These are phyloP conservation scores for Yamadazyma mexicana DNA, from an alignment of 1,139 yeast genomes.

Conservation along the genomic window DNA sequence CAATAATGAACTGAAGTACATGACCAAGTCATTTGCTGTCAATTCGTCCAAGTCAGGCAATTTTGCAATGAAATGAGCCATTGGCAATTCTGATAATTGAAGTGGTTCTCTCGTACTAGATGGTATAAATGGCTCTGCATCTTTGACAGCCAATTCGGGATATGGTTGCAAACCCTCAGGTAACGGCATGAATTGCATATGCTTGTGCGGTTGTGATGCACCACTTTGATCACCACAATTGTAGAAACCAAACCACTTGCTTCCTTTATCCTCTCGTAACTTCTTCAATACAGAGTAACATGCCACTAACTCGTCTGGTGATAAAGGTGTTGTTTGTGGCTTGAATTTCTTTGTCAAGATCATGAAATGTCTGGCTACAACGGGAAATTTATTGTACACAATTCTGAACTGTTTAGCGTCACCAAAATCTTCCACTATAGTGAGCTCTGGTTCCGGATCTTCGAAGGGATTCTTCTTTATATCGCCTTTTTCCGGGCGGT, in stretches of 20 bases:
- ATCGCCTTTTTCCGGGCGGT: conserved; percentile 55
- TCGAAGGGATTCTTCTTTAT: conserved; percentile 67
- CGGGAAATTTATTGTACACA: conserved; percentile 83
- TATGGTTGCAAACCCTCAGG: conserved; percentile 60
- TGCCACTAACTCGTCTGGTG: conserved; percentile 64
- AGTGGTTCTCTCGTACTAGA: conserved; percentile 56
- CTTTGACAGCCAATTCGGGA: conserved; percentile 54
- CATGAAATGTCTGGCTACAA: conserved; percentile 75
- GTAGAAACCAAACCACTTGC: conserved; percentile 69
- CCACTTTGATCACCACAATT: conserved; percentile 89
- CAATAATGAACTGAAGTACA: conserved; percentile 68
- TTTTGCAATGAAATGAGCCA: conserved; percentile 79
- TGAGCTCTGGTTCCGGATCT: conserved; percentile 74
- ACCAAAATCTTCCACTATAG: conserved; percentile 57
- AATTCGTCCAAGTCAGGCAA: conserved; percentile 48
- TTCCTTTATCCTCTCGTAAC: conserved; percentile 21
- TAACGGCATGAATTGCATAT: conserved; percentile 77
- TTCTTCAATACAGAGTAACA: conserved; percentile 51
- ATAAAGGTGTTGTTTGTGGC: conserved; percentile 70
- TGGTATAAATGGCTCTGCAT: conserved; percentile 55
- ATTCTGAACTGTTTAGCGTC: conserved; percentile 53
- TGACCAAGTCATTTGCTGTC: conserved; percentile 54
- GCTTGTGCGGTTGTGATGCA: conserved; percentile 92
- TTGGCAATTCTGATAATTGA: conserved; percentile 61
- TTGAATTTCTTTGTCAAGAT: conserved; percentile 72